Base-by-base conservation (phyloP, 129 eudicot species). In the Artemisia annua region DNA sequence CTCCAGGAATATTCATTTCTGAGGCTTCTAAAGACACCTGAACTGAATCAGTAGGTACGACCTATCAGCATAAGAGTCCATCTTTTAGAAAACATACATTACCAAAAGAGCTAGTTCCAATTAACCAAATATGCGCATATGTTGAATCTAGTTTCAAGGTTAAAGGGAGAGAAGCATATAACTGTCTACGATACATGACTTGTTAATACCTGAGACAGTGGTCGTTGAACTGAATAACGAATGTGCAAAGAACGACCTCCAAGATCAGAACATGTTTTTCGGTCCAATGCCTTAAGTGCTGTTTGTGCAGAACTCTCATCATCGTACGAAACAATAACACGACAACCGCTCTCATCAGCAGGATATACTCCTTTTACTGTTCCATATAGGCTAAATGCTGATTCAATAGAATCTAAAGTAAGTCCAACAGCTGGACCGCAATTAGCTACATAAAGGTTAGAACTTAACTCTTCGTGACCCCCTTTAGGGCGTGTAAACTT, bases 381-480 rank as follows among this genome's bases (percentile, higher is more conserved):
- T 28, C 98, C 98, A 48, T 73, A 90, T 0, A 70, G 44, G 39
- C 85, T 75, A 72, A 93, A 93, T 9, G 80, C 89, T 28, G 91
- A 78, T 13, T 84, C 79, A 46, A 93, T 87, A 39, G 73, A 16
- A 19, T 87, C 89, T 49, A 82, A 81, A 35, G 87, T 71, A 49
- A 90, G 85, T 28, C 96, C 96, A 44, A 93, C 87, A 48, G 96
- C 91, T 7, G 98, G 98, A 12, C 98, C 98, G 69, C 96, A 89
- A 75, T 93, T 93, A 19, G 98, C 97, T 35, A 93, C 97, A 61
- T 84, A 93, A 57, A 93, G 97, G 79, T 92, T 88, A 16, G 85
- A 83, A 70, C 91, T 85, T 13, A 76, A 68, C 46, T 66, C 85
- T 3, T 64, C 74, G 19, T 69, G 62, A 66, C 58, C 71, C 26